These are phyloP conservation scores for Monosporozyma aerobia DNA, from an alignment of 805 yeast genomes.

Conservation along the genomic window DNA sequence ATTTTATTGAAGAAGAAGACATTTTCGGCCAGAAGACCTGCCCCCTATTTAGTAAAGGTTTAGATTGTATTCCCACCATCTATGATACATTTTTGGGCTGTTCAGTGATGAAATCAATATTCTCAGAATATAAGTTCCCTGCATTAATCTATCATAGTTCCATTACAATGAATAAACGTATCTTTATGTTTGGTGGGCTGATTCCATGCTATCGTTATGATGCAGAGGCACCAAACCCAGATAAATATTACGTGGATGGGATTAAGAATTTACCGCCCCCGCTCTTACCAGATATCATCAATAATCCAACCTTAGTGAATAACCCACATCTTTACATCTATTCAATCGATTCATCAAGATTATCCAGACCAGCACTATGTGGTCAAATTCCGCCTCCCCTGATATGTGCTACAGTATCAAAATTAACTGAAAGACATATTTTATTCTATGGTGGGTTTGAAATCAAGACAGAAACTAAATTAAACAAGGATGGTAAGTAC, in stretches of 20 bases:
- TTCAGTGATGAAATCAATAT: slow-evolving; percentile 21
- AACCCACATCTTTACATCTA: slow-evolving; percentile 32
- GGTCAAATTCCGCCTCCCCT: slow-evolving; percentile 47
- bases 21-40: slow-evolving; percentile 12
- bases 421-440: slow-evolving; percentile 46
- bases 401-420: slow-evolving; percentile 39
- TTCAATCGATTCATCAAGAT: slow-evolving; percentile 34
- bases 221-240: slow-evolving; percentile 27
- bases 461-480: slow-evolving; percentile 27
- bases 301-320: slow-evolving; percentile 35
- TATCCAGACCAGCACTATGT: slow-evolving; percentile 26
- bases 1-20: not conserved
- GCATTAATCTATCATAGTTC: slow-evolving; percentile 37
- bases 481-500: slow-evolving; percentile 29
- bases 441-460: slow-evolving; percentile 67
- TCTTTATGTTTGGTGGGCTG: slow-evolving; percentile 41
- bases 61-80: slow-evolving; percentile 16
- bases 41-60: slow-evolving; percentile 20
- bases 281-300: slow-evolving; percentile 33
- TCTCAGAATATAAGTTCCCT: slow-evolving; percentile 36
- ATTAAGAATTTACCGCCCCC: slow-evolving; percentile 39
- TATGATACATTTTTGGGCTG: slow-evolving; percentile 23
- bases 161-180: slow-evolving; percentile 31
- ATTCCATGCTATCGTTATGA: slow-evolving; percentile 21
- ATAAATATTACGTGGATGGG: slow-evolving; percentile 33